Conservation (phyloP, 345 rosid genomes). For the Litchi chinensis region DNA sequence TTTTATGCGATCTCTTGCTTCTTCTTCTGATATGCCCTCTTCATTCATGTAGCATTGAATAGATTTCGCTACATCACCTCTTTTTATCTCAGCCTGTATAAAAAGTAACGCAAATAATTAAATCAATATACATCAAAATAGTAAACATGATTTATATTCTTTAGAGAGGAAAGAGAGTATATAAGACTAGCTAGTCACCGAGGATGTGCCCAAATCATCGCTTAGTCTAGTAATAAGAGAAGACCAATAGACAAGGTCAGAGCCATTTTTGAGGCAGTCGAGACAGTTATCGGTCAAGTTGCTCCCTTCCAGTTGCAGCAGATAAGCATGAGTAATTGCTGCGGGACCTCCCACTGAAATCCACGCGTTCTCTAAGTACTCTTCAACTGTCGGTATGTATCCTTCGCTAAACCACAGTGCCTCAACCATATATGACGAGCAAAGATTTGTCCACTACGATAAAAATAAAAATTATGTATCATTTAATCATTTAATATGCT, state of each 20-base stretch:
- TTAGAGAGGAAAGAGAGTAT: neutral
- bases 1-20: slow-evolving; percentile 17
- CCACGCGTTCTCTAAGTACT: slow-evolving; percentile 14
- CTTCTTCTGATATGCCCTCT: slow-evolving; percentile 11
- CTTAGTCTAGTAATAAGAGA: neutral
- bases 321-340: slow-evolving; percentile 3
- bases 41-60: slow-evolving; percentile 21
- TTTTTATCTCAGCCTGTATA: slow-evolving; percentile 19
- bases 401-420: slow-evolving; percentile 2
- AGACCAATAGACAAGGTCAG: slow-evolving; percentile 2
- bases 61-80: slow-evolving; percentile 23
- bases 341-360: slow-evolving; percentile 13
- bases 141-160: too few species aligned
- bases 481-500: too few species aligned
- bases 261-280: neutral
- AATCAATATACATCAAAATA: too few species aligned
- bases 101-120: neutral
- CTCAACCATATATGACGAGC: slow-evolving; percentile 10
- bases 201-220: slow-evolving; percentile 12
- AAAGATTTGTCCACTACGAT: slow-evolving; percentile 16
- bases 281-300: neutral
- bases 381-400: neutral
- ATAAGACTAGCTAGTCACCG: neutral
- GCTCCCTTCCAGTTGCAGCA: neutral
- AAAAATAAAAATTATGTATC: too few species aligned